Percentiles rank a stretch among this genome's conserved stretches.
Conservation (phyloP, 306 rosid genomes). For the Pyrus communis region DNA sequence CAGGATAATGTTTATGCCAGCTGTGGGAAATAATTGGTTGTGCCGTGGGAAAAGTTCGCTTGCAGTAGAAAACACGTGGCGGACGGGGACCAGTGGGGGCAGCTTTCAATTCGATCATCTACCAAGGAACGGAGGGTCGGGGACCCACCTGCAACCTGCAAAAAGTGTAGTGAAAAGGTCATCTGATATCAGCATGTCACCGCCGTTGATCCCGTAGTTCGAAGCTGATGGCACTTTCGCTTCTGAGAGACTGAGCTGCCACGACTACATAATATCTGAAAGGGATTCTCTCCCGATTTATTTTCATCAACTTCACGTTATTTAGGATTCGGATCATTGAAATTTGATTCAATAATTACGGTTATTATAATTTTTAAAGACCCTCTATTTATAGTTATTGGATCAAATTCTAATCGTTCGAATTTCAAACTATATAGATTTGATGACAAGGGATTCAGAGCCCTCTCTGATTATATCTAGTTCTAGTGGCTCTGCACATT, state of each 20-base stretch:
- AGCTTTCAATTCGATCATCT: background rate
- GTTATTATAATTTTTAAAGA: too few relatives aligned
- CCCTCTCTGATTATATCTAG: too few relatives aligned
- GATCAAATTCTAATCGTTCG: fast-evolving
- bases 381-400: fast-evolving
- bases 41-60: background rate
- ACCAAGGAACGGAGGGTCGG: background rate
- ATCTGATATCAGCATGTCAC: slow-evolving; percentile 1
- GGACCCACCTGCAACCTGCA: slow-evolving; percentile 22
- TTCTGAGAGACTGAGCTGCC: too few relatives aligned
- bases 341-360: too few relatives aligned
- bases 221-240: background rate
- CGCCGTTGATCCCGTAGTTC: slow-evolving; percentile 14
- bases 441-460: fast-evolving
- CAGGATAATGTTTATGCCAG: background rate
- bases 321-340: too few relatives aligned
- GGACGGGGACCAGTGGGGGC: background rate
- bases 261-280: too few relatives aligned
- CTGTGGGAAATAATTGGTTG: background rate
- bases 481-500: slow-evolving; percentile 1
- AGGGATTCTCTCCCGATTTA: fast-evolving
- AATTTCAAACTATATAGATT: too few relatives aligned
- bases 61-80: background rate
- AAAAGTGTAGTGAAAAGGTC: slow-evolving; percentile 22
- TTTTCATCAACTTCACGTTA: too few relatives aligned